Base-by-base conservation (phyloP, 2,329 filamentous ascomycete species). In the Exophiala sp. region DNA sequence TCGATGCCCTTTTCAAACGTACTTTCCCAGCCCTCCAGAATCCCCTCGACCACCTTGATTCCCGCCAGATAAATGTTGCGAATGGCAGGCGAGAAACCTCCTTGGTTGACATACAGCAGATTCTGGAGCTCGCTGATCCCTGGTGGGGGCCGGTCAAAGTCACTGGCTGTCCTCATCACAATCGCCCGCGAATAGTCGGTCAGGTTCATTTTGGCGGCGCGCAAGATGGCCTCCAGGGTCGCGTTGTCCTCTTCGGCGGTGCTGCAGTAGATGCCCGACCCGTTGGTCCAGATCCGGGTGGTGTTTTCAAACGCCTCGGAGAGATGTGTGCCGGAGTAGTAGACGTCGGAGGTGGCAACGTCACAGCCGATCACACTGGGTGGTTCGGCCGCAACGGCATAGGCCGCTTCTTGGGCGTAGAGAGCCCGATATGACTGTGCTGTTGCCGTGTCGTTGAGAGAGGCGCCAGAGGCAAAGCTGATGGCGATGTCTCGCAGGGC, bases 241-340 rank as follows among this genome's bases (percentile, higher is more conserved):
- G 83, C 84, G 59, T 82, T 86, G 63, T 88, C 84, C 65, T 88
- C 85, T 64, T 87, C 83, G 0, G 83, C 83, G 1, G 77, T 84
- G 66, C 82, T 79, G 69, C 84, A 87, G 68, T 87, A 87, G 4
- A 73, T 65, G 0, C 80, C 82, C 0, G 76, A 79, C 2, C 82
- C 82, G 60, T 86, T 86, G 2, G 84, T 88, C 68, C 81, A 78
- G 0, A 84, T 60, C 0, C 58, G 66, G 2, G 81, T 83, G 16
- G 78, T 83, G 55, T 83, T 81, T 58, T 80, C 81, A 62, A 88
- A 87, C 0, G 79, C 77, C 39, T 79, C 73, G 8, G 77, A 73
- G 2, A 88, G 74, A 16, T 80, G 63, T 0, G 65, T 70, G 6
- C 85, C 85, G 1, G 77, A 79, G 66, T 77, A 88, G 68, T 86